These are phyloP conservation scores for Trichocladium uniseriatum DNA, from an alignment of 495 filamentous ascomycete genomes.

Conservation along the genomic window DNA sequence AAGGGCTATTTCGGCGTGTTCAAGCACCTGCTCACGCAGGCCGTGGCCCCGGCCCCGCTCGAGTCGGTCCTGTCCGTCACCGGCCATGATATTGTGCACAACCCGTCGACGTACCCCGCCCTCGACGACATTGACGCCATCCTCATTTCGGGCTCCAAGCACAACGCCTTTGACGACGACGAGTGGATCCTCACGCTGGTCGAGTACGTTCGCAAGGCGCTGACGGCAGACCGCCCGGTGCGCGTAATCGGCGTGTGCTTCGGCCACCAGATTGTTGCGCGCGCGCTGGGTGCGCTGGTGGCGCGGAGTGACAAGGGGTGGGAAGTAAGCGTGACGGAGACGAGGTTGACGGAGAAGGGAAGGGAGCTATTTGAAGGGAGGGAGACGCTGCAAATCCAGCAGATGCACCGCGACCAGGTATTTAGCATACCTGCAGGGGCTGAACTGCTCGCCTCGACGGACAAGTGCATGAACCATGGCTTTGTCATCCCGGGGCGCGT, in stretches of 20 bases:
- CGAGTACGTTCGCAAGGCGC: slow-evolving; percentile 51
- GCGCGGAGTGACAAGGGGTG: slow-evolving; percentile 60
- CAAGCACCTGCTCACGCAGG: slow-evolving; percentile 46
- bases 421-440: slow-evolving; percentile 51
- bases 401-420: slow-evolving; percentile 89
- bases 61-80: slow-evolving; percentile 48
- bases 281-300: slow-evolving; percentile 62
- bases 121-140: slow-evolving; percentile 71
- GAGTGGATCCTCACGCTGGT: slow-evolving; percentile 72
- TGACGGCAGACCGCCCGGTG: slow-evolving; percentile 32
- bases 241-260: slow-evolving; percentile 77
- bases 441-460: slow-evolving; percentile 55
- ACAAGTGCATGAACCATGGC: slow-evolving; percentile 64
- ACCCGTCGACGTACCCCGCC: slow-evolving; percentile 49
- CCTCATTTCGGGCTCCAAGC: slow-evolving; percentile 64
- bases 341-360: slow-evolving; percentile 61
- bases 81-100: slow-evolving; percentile 57
- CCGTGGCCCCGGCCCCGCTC: slow-evolving; percentile 26
- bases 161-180: slow-evolving; percentile 48
- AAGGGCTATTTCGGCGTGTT: slow-evolving; percentile 67
- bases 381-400: slow-evolving; percentile 61
- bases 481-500: slow-evolving; percentile 60
- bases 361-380: slow-evolving; percentile 57
- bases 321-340: slow-evolving; percentile 68
- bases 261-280: slow-evolving; percentile 81